Conservation (phyloP, 2,329 filamentous ascomycete genomes). For the Fusarium tricinctum region DNA sequence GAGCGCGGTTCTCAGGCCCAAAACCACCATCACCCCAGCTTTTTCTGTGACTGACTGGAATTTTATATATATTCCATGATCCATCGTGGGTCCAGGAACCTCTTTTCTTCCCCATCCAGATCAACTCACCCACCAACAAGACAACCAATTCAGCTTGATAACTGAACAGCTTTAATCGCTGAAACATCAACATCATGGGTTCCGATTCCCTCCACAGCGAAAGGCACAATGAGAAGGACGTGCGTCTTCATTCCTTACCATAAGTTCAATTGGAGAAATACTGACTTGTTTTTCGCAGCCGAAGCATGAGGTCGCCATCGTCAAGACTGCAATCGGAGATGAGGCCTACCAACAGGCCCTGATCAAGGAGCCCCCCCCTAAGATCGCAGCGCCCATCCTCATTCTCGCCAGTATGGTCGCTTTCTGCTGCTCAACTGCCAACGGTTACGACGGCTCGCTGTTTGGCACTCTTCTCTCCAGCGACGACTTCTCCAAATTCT, state of each 20-base stretch:
- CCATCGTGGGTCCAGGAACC: not conserved
- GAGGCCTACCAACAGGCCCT: constrained; percentile 50
- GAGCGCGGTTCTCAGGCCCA: constrained; percentile 5
- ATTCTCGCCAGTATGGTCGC: constrained; percentile 46
- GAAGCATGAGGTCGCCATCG: constrained; percentile 29
- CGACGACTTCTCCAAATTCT: constrained; percentile 63
- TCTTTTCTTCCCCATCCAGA: constrained; percentile 8
- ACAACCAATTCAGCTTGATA: constrained; percentile 11
- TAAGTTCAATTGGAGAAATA: not conserved
- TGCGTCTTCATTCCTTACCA: not conserved
- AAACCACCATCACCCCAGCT: constrained; percentile 11
- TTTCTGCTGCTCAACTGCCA: constrained; percentile 51
- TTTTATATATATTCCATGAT: constrained; percentile 38
- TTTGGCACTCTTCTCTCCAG: constrained; percentile 62
- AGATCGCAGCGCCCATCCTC: constrained; percentile 35
- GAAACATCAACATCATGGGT: constrained; percentile 39
- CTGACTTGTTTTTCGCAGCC: not conserved
- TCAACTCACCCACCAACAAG: constrained; percentile 21
- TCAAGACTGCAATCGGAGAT: constrained; percentile 47
- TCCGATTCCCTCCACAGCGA: constrained; percentile 38
- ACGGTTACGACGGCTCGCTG: constrained; percentile 64
- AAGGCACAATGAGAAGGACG: constrained; percentile 36
- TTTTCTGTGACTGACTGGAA: not conserved
- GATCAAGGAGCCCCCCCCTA: constrained; percentile 50
- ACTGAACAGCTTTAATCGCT: constrained; percentile 13